phyloP scores from a whole-genome alignment of 768 basidiomycete species.

The Agaricus subrufescens region DNA sequence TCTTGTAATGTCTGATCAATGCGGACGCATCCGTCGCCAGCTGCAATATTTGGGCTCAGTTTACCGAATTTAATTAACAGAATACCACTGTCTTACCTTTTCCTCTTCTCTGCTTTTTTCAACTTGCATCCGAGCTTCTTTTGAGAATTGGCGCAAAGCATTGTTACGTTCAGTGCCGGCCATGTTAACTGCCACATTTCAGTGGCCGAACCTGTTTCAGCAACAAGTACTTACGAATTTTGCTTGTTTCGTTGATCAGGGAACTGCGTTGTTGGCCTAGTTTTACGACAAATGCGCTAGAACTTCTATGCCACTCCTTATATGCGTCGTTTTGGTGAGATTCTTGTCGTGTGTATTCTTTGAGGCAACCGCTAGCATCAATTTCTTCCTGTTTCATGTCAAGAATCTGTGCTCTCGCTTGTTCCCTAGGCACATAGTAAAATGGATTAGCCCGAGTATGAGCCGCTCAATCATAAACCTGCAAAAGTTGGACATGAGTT shows the following conservation, averaged over 20 bases:
- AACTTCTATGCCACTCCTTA: constrained; percentile 13
- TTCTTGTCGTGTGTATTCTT: constrained; percentile 16
- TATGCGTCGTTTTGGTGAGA: not conserved
- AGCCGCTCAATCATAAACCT: not conserved
- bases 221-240: constrained; percentile 26
- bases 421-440: constrained; percentile 21
- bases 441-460: not conserved
- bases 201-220: not conserved
- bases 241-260: constrained; percentile 29
- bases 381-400: constrained; percentile 23
- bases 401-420: constrained; percentile 20
- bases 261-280: constrained; percentile 29
- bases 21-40: constrained; percentile 29
- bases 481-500: constrained; percentile 2
- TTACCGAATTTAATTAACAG: not conserved
- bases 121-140: constrained; percentile 28
- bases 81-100: constrained; percentile 19
- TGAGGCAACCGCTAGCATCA: constrained; percentile 19
- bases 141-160: constrained; percentile 25
- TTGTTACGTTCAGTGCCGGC: constrained; percentile 22
- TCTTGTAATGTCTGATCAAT: constrained; percentile 31
- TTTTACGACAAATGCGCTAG: constrained; percentile 25
- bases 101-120: constrained; percentile 30
- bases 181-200: constrained; percentile 19
- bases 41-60: constrained; percentile 14